These are phyloP conservation scores for Talaromyces sp. DNA, from an alignment of 2,329 filamentous ascomycete species.

Conservation along the genomic window DNA sequence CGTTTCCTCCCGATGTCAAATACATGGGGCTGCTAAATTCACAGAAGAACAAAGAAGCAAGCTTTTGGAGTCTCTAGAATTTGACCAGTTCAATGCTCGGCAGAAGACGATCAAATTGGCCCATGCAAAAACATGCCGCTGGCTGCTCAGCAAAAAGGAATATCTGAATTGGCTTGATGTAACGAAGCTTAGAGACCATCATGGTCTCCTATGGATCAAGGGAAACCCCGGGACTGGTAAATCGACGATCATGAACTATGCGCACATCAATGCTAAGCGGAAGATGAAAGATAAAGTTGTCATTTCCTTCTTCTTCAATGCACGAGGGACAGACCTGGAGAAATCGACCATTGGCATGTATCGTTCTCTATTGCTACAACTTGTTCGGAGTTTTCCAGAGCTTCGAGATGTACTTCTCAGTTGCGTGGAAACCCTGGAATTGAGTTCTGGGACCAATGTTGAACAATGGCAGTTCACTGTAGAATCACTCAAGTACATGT, in stretches of 20 bases:
- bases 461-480: not conserved
- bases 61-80: not conserved
- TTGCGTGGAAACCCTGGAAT: not conserved
- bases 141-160: conserved; percentile 1
- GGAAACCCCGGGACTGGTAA: conserved; percentile 37
- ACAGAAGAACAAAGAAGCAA: not conserved
- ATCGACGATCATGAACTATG: conserved; percentile 33
- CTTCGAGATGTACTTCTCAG: conserved; percentile 14
- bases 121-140: conserved; percentile 8
- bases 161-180: conserved; percentile 33
- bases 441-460: too few relatives aligned
- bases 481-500: not conserved
- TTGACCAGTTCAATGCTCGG: not conserved
- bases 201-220: conserved; percentile 36
- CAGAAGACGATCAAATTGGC: not conserved
- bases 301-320: conserved; percentile 29
- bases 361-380: conserved; percentile 25
- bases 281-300: not conserved
- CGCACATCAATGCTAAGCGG: conserved; percentile 5
- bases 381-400: conserved; percentile 21
- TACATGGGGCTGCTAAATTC: not conserved
- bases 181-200: conserved; percentile 17
- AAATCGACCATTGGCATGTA: conserved; percentile 25
- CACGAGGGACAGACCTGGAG: conserved; percentile 21
- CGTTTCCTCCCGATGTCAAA: not conserved